Evolutionary conservation across 345 rosid species (phyloP).

Genomic region (Eucalyptus sideroxylon): DNA sequence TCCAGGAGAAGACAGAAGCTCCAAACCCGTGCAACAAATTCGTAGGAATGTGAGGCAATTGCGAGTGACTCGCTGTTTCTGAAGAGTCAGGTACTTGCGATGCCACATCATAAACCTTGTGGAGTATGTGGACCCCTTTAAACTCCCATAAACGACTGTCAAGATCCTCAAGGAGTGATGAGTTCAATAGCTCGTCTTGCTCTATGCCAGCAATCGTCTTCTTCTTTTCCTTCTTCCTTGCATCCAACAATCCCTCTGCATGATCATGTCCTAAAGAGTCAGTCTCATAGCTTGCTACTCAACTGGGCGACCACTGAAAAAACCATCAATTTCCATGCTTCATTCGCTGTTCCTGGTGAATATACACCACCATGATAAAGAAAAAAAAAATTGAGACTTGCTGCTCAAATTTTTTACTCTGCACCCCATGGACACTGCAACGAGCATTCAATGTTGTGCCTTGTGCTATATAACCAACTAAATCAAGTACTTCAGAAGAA

Average conservation of each 20-base stretch:
- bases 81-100: slow-evolving; percentile 6
- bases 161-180: slow-evolving; percentile 55
- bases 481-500: not conserved
- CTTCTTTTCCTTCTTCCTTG: slow-evolving; percentile 8
- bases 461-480: not conserved
- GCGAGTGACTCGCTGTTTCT: not conserved
- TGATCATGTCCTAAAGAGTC: not conserved
- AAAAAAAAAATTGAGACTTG: not conserved
- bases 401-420: not conserved
- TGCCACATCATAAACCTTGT: slow-evolving; percentile 41
- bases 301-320: not conserved
- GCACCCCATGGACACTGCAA: not conserved
- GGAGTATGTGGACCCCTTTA: slow-evolving; percentile 59
- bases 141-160: slow-evolving; percentile 90
- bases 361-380: not conserved
- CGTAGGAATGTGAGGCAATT: slow-evolving; percentile 24
- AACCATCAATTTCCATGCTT: not conserved
- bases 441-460: not conserved
- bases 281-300: not conserved
- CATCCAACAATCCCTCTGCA: slow-evolving; percentile 32
- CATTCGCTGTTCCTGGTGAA: not conserved
- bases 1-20: slow-evolving; percentile 88
- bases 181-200: slow-evolving; percentile 57
- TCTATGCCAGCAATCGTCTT: slow-evolving; percentile 37
- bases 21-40: slow-evolving; percentile 85